Evolutionary conservation across 2,329 filamentous ascomycete genomes (phyloP).

Genomic region (Ambrosiella xylebori): DNA sequence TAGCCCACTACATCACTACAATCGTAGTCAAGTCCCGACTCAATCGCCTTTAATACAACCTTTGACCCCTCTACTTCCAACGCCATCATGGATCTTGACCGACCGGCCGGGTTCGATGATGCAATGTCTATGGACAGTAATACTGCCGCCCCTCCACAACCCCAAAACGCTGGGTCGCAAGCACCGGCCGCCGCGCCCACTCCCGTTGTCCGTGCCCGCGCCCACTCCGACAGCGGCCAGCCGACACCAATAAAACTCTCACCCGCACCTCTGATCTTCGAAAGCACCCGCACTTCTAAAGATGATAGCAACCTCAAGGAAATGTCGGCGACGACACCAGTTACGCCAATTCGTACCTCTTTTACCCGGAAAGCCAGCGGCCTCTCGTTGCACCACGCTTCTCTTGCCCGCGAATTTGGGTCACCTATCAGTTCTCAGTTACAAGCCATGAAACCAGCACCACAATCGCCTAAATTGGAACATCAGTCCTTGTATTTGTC

Average conservation of each 20-base stretch:
- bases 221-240: conserved; percentile 10
- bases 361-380: conserved; percentile 35
- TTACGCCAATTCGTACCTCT: conserved; percentile 54
- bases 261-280: conserved; percentile 39
- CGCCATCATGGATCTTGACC: conserved; percentile 3
- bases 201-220: conserved; percentile 5
- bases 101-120: background rate
- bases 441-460: conserved; percentile 18
- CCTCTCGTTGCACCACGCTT: background rate
- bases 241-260: conserved; percentile 36
- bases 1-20: too few species aligned
- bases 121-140: background rate
- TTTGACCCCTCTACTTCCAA: background rate
- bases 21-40: background rate
- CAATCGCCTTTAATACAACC: background rate
- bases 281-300: conserved; percentile 39
- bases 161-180: background rate
- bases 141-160: background rate
- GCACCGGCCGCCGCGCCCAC: background rate
- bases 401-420: conserved; percentile 4
- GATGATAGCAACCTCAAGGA: conserved; percentile 44
- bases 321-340: conserved; percentile 26
- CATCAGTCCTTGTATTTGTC: conserved; percentile 64
- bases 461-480: conserved; percentile 75
- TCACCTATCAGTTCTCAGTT: conserved; percentile 2